Base-by-base conservation (phyloP, 805 yeast species). In the Saccharomyces kudriavzevii region DNA sequence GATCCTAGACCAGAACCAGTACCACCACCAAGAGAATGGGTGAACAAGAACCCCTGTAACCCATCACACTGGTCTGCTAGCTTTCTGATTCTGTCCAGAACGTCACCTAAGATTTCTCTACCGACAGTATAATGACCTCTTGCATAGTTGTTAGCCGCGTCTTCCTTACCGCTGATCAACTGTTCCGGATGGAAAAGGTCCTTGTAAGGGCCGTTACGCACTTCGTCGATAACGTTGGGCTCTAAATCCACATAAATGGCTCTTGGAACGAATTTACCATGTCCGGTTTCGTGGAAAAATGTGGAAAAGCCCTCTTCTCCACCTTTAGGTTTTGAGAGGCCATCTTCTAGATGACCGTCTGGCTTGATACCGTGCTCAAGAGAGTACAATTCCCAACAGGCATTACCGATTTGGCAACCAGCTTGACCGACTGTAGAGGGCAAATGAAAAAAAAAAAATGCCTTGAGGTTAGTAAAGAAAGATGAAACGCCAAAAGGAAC, bases 81-180 rank as follows among this genome's bases (percentile, higher is more conserved):
- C 72, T 89, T 89, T 77, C 97, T 87, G 56, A 90, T 80, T 74
- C 96, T 85, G 74, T 90, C 97, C 76, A 89, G 82, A 55, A 89
- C 86, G 65, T 87, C 96, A 67, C 90, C 97, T 66, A 90, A 78
- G 62, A 90, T 74, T 73, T 88, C 96, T 78, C 94, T 87, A 60
- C 97, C 97, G 53, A 89, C 89, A 46, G 97, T 90, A 79, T 89
- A 90, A 74, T 90, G 96, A 66, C 97, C 97, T 77, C 97, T 88
- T 52, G 97, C 97, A 71, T 87, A 90, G 77, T 90, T 90, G 73
- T 90, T 90, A 60, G 97, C 96, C 29, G 97, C 97, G 72, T 90
- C 97, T 75, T 90, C 97, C 74, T 90, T 90, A 72, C 97, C 97
- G 51, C 87, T 83, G 70, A 90, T 89, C 69, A 90, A 80, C 75